Conservation (phyloP, 805 yeast genomes). For the Yamadazyma kitorensis region DNA sequence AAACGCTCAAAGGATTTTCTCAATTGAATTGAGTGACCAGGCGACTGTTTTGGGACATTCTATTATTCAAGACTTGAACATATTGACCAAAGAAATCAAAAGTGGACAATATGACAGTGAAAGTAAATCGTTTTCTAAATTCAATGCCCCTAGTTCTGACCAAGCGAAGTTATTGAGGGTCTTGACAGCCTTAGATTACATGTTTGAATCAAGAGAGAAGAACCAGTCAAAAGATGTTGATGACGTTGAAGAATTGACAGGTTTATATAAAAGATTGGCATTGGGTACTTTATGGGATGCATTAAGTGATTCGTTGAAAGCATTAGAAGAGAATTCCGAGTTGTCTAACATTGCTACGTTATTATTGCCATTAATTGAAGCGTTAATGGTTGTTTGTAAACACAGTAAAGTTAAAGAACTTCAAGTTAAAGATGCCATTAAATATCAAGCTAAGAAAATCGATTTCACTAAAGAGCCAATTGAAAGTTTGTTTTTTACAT, state of each 20-base stretch:
- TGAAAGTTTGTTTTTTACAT: constrained; percentile 75
- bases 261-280: constrained; percentile 63
- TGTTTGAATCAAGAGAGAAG: constrained; percentile 51
- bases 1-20: constrained; percentile 62
- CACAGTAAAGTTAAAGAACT: constrained; percentile 65
- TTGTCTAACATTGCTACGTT: constrained; percentile 64
- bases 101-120: constrained; percentile 36
- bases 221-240: constrained; percentile 13
- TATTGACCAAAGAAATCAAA: constrained; percentile 45
- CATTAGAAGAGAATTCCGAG: constrained; percentile 56
- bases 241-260: constrained; percentile 49
- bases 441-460: constrained; percentile 59
- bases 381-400: constrained; percentile 94
- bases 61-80: constrained; percentile 54
- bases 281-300: constrained; percentile 85
- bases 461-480: constrained; percentile 75
- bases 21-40: constrained; percentile 59
- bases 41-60: constrained; percentile 59
- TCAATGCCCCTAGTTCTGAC: constrained; percentile 77
- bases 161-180: constrained; percentile 87
- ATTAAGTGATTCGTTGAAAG: constrained; percentile 65
- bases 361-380: constrained; percentile 81
- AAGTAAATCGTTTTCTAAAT: constrained; percentile 56
- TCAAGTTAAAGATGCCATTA: constrained; percentile 52
- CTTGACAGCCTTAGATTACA: constrained; percentile 81